A percentile compares a stretch with the other conserved stretches of the same genome.
phyloP scores from a whole-genome alignment of 2,329 filamentous ascomycete genomes.

The Aspergillus neoniger region DNA sequence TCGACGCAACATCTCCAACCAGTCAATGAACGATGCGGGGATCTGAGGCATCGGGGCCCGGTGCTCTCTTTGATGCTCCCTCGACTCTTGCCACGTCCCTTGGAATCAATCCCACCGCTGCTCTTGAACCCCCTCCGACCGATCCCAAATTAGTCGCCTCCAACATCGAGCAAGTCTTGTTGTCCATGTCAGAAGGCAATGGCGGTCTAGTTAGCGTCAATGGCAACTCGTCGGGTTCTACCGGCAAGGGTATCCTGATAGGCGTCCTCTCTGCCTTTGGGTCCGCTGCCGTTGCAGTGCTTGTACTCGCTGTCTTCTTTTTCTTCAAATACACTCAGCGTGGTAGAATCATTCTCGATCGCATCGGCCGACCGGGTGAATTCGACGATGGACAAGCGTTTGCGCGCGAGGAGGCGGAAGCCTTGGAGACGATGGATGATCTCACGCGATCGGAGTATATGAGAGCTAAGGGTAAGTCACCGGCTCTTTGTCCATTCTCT shows the following conservation, averaged over 20 bases:
- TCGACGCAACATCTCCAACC: conserved; percentile 10
- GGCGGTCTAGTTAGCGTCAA: conserved; percentile 33
- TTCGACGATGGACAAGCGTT: conserved; percentile 98
- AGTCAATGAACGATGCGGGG: conserved; percentile 44
- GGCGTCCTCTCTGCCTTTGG: conserved; percentile 93
- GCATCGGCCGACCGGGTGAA: conserved; percentile 89
- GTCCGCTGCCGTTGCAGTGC: conserved; percentile 79
- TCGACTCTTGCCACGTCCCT: conserved; percentile 37
- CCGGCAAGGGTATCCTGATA: conserved; percentile 82
- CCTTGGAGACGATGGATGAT: conserved; percentile 93
- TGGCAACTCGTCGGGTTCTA: conserved; percentile 53
- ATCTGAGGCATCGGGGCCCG: conserved; percentile 42
- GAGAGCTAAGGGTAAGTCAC: conserved; percentile 78
- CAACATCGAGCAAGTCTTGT: conserved; percentile 45
- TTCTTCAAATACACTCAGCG: conserved; percentile 89
- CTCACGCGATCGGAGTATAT: conserved; percentile 86
- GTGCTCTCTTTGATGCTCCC: conserved; percentile 37
- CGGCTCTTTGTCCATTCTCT: background rate
- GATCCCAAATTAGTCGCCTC: conserved; percentile 20
- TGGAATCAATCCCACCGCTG: conserved; percentile 30
- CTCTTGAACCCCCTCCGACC: conserved; percentile 16
- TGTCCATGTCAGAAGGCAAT: conserved; percentile 26
- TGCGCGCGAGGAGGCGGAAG: conserved; percentile 88
- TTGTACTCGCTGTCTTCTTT: conserved; percentile 80
- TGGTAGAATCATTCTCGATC: conserved; percentile 88